Conservation (phyloP, 768 basidiomycete genomes). For the Leccinum arenicola region DNA sequence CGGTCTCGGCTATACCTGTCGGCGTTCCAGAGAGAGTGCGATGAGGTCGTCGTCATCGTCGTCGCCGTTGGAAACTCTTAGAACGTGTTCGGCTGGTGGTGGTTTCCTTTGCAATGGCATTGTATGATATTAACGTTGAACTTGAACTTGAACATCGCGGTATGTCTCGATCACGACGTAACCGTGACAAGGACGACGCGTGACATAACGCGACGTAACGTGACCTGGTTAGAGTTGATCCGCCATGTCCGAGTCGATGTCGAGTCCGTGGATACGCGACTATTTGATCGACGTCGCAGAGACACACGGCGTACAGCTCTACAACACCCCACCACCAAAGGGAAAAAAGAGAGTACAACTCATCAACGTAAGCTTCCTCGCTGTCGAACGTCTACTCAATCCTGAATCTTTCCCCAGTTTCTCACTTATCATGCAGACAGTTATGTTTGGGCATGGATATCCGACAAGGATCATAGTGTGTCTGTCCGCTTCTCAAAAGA, state of each 20-base stretch:
- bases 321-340: constrained; percentile 14
- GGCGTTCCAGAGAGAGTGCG: constrained; percentile 1
- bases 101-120: too few species aligned
- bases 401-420: constrained; percentile 42
- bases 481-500: constrained; percentile 54
- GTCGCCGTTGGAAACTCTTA: too few species aligned
- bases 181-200: constrained; percentile 22
- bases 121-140: too few species aligned
- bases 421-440: constrained; percentile 47
- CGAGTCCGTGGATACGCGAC: constrained; percentile 52
- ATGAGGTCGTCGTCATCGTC: too few species aligned
- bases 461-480: constrained; percentile 52
- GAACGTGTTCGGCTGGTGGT: too few species aligned
- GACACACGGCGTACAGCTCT: constrained; percentile 46
- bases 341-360: constrained; percentile 58
- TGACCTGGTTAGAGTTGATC: constrained; percentile 4
- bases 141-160: not conserved
- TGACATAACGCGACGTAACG: constrained; percentile 13
- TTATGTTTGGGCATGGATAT: constrained; percentile 61
- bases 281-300: constrained; percentile 53
- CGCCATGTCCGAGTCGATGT: constrained; percentile 39
- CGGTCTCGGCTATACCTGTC: constrained; percentile 2
- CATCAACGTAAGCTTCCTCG: constrained; percentile 41
- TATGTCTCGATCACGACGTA: constrained; percentile 16
- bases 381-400: not conserved